Conservation (phyloP, 306 rosid species). For the Dryas alaskensis region DNA sequence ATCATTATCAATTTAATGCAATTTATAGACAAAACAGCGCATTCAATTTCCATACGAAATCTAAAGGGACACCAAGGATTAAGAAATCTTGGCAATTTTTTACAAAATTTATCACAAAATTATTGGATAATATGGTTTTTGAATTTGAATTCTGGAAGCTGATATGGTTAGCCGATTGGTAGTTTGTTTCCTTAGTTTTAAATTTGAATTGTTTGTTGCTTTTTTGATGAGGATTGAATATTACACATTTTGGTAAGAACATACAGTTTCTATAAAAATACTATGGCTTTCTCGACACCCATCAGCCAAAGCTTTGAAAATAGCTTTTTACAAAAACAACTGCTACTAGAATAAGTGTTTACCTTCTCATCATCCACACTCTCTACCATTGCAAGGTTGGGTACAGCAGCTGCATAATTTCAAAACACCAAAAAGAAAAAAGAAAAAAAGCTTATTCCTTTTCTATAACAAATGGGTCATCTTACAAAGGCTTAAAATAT, state of each 20-base stretch:
- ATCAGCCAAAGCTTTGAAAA: neutral
- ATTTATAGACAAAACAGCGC: neutral
- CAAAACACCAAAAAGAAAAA: neutral
- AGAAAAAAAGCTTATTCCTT: neutral
- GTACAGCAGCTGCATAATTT: conserved; percentile 60
- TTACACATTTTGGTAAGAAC: too few species aligned
- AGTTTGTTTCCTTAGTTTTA: too few species aligned
- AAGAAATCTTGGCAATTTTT: neutral
- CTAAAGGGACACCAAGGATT: neutral
- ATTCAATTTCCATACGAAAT: neutral
- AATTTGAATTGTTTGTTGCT: too few species aligned
- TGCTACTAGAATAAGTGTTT: neutral
- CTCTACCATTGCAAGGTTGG: conserved; percentile 78
- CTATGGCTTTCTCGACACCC: neutral
- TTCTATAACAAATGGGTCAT: neutral
- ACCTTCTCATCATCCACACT: conserved; percentile 87
- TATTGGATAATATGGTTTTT: too few species aligned
- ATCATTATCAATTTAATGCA: neutral
- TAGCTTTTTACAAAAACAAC: neutral
- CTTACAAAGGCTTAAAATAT: neutral
- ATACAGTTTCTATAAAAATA: too few species aligned
- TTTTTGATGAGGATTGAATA: too few species aligned
- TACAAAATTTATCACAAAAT: neutral
- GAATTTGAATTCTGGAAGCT: too few species aligned
- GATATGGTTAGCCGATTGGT: too few species aligned